Percentiles rank a stretch among this genome's conserved stretches.
Conservation (phyloP, 2,329 filamentous ascomycete species). For the Colletotrichum brevisporum region DNA sequence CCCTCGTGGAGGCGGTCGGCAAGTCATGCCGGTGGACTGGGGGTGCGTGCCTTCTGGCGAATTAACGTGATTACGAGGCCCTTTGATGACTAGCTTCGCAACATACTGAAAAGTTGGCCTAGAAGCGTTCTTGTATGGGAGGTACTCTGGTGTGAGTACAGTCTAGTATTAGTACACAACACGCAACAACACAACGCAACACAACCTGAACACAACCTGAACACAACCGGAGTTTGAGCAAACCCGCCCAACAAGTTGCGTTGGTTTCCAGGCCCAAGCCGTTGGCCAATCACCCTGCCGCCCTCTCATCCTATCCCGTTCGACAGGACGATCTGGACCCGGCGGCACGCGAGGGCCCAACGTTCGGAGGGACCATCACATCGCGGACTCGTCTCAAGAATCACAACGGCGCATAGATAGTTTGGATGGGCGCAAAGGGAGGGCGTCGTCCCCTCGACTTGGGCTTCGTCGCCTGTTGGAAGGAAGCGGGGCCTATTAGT, state of each 20-base stretch:
- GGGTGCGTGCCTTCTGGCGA: no score
- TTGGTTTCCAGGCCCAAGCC: conserved; percentile 1
- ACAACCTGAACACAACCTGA: no score
- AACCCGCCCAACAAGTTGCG: neutral
- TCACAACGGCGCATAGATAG: neutral
- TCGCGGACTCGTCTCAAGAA: conserved; percentile 10
- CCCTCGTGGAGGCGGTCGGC: neutral
- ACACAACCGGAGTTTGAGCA: neutral
- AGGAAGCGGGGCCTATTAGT: no score
- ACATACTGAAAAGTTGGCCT: no score
- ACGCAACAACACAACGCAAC: neutral
- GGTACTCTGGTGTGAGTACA: no score
- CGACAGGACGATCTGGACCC: conserved; percentile 10
- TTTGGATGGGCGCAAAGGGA: neutral
- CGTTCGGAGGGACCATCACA: neutral
- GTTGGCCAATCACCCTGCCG: neutral
- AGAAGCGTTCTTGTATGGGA: no score
- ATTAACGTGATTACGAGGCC: no score
- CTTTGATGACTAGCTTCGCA: no score
- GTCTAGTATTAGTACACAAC: no score
- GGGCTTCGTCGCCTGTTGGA: neutral
- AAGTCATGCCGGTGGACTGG: neutral
- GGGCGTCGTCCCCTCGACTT: neutral
- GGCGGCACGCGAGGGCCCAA: neutral
- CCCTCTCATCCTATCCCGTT: neutral